These are phyloP conservation scores for Suhomyces chickasaworum DNA, from an alignment of 1,139 yeast genomes.

Conservation along the genomic window DNA sequence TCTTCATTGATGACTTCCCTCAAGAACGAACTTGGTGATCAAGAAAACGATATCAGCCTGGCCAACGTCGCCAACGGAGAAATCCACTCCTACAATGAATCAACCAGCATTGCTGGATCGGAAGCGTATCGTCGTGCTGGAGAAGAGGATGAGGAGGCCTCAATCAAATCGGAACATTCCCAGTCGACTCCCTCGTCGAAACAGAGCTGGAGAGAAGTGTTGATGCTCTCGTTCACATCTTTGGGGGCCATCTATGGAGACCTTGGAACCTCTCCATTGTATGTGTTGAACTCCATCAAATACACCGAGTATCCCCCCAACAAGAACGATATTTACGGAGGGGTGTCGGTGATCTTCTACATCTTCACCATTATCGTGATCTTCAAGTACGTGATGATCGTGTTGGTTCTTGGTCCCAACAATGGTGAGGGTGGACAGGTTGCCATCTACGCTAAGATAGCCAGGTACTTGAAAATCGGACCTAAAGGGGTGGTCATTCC, in stretches of 20 bases:
- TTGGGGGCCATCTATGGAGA: constrained; percentile 66
- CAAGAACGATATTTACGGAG: constrained; percentile 50
- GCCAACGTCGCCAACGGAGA: constrained; percentile 1
- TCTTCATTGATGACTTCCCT: constrained; percentile 1
- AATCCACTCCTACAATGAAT: constrained; percentile 1
- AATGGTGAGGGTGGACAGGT: constrained; percentile 65
- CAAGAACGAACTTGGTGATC: constrained; percentile 5
- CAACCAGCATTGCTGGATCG: constrained; percentile 3
- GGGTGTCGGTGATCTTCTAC: constrained; percentile 56
- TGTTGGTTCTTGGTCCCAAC: constrained; percentile 53
- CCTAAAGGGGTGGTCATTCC: constrained; percentile 50
- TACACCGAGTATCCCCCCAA: constrained; percentile 34
- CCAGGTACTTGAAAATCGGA: constrained; percentile 49
- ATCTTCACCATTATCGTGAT: constrained; percentile 55
- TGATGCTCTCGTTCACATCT: constrained; percentile 36
- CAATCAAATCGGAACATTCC: constrained; percentile 13
- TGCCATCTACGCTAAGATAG: constrained; percentile 60
- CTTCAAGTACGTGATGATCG: constrained; percentile 52
- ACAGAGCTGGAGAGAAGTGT: constrained; percentile 27
- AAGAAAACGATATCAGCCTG: background rate
- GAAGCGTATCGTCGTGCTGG: constrained; percentile 7
- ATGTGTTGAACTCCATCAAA: constrained; percentile 50
- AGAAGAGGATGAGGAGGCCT: constrained; percentile 18
- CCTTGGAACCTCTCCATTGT: constrained; percentile 62
- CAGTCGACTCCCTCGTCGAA: constrained; percentile 13